Percentiles rank a stretch among this genome's conserved stretches.
Evolutionary conservation across 2,329 filamentous ascomycete genomes (phyloP).

Genomic region (Neonectria hederae): DNA sequence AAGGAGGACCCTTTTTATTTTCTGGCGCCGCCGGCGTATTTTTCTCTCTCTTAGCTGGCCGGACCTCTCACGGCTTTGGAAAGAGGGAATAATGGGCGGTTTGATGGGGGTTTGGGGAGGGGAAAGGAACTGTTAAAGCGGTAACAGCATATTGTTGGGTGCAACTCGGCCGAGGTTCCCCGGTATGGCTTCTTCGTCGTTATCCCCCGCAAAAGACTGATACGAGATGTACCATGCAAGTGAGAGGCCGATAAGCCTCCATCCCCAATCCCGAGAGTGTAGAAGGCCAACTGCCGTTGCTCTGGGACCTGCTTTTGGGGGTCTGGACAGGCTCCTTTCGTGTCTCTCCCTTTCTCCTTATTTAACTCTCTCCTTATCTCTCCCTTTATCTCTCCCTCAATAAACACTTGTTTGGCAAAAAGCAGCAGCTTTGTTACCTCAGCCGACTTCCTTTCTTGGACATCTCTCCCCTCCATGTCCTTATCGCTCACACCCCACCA

Average conservation of each 20-base stretch:
- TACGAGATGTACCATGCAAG: slow-evolving; percentile 6
- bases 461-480: slow-evolving; percentile 8
- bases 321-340: slow-evolving; percentile 1
- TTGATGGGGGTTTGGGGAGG: not conserved
- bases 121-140: slow-evolving; percentile 1
- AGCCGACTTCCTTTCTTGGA: slow-evolving; percentile 24
- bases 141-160: slow-evolving; percentile 4
- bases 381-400: not conserved
- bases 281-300: not conserved
- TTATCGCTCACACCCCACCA: slow-evolving; percentile 42
- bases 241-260: slow-evolving; percentile 19
- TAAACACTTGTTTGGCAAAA: not conserved
- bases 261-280: slow-evolving; percentile 1
- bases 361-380: not conserved
- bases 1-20: slow-evolving; percentile 11
- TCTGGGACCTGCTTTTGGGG: not conserved
- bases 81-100: too few relatives aligned
- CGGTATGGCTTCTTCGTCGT: not conserved
- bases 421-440: slow-evolving; percentile 12
- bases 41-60: not conserved
- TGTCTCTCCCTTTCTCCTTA: not conserved
- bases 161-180: not conserved
- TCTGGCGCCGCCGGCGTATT: slow-evolving; percentile 14
- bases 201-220: slow-evolving; percentile 20
- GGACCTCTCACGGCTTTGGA: slow-evolving; percentile 15